Base-by-base conservation (phyloP, 306 rosid genomes). In the Sophora flavescens region DNA sequence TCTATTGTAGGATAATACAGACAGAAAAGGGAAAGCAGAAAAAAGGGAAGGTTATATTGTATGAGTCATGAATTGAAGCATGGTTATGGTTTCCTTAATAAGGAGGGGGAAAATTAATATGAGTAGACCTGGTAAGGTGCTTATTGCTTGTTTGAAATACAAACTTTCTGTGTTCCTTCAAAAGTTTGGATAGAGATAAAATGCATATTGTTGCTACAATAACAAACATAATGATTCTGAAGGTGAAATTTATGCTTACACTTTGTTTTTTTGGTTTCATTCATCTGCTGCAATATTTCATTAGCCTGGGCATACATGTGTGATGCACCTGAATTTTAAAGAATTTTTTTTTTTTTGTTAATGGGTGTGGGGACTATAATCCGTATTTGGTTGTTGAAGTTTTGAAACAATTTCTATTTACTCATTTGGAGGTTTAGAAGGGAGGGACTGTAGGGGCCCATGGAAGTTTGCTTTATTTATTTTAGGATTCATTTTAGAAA, bases 151-250 rank as follows among this genome's bases (percentile, higher is more conserved):
- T 63, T 38, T 38, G 32, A 38, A 15, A n/a, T 65, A 13, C 16
- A 16, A n/a, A 61, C 64, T 58, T 32, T 3, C 12, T 8, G 14
- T 6, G 2, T 54, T 22, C 61, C 67, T 35, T 22, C 26, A 14
- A 62, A 54, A 62, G 44, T 62, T 62, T 62, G 33, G 13, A 5
- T n/a, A 33, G 66, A 33, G 67, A 62, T 62, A 35, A 1, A 35
- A 14, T 35, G 26, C 42, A n/a, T 54, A 3, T 18, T 18, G 33
- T 2, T 9, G 11, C 4, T 16, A 28, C 61, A 54, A 54, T 18
- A 1, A 50, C 54, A 14, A n/a, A 50, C 13, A 17, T 33, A 15
- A 60, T 60, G 66, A 33, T 16, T 60, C 3, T 60, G 36, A 56
- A 56, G 35, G 14, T 22, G 44, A 64, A 64, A 38, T 35, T 8